Percentiles rank a stretch among this genome's conserved stretches.
Evolutionary conservation across 352 stramenopile species (phyloP).

Genomic region (Globisporangium spiculum): DNA sequence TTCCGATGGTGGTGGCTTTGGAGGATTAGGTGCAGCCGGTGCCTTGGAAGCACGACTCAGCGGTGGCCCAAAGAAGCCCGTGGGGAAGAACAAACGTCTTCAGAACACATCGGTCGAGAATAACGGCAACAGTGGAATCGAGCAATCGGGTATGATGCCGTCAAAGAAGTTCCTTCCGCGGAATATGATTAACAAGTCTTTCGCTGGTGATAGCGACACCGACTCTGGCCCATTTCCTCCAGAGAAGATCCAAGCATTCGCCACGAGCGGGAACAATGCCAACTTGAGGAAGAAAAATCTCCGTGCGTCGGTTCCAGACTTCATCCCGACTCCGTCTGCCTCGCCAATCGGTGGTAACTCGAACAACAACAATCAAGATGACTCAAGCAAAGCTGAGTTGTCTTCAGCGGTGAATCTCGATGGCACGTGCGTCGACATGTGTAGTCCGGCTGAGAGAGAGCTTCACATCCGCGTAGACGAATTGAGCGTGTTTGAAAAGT

Average conservation of each 20-base stretch:
- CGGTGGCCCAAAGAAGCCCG: constrained; percentile 24
- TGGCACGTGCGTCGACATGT: constrained; percentile 84
- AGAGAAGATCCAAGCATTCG: background rate
- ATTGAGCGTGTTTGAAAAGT: constrained; percentile 85
- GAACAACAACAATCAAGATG: constrained; percentile 16
- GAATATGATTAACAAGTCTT: background rate
- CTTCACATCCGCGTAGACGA: constrained; percentile 85
- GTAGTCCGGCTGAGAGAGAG: constrained; percentile 72
- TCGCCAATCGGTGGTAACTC: background rate
- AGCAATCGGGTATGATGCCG: constrained; percentile 6
- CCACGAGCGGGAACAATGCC: constrained; percentile 11
- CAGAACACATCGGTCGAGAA: background rate
- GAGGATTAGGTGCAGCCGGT: constrained; percentile 3
- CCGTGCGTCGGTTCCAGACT: constrained; percentile 13
- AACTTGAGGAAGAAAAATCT: constrained; percentile 27
- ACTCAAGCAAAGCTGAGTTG: constrained; percentile 54
- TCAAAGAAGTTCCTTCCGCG: constrained; percentile 15
- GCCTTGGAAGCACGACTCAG: constrained; percentile 32
- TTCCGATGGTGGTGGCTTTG: constrained; percentile 4
- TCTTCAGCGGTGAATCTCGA: constrained; percentile 65
- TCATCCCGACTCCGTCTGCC: background rate
- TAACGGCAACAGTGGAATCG: background rate
- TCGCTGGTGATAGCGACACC: constrained; percentile 12
- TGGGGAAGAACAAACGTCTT: constrained; percentile 22
- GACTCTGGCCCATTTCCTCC: constrained; percentile 11